Evolutionary conservation across 2,329 filamentous ascomycete species (phyloP).

Genomic region (Fusarium tanahbumbuense): DNA sequence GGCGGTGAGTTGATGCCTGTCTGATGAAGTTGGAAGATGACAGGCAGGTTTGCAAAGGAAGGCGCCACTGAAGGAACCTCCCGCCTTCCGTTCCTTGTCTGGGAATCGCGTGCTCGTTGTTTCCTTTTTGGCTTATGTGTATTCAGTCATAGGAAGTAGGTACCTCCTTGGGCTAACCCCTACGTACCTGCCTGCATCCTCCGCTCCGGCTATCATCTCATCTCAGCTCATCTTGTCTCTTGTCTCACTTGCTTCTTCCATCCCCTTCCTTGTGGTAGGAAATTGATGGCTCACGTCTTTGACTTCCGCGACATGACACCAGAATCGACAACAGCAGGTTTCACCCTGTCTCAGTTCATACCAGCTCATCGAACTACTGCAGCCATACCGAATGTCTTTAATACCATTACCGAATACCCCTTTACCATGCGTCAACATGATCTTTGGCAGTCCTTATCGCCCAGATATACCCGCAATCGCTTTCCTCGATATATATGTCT

Average conservation of each 20-base stretch:
- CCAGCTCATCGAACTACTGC: slow-evolving; percentile 15
- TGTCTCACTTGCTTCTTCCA: slow-evolving; percentile 5
- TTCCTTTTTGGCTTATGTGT: not conserved
- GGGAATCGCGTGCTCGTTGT: not conserved
- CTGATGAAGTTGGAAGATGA: not conserved
- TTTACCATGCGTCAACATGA: slow-evolving; percentile 1
- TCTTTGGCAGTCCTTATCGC: not conserved
- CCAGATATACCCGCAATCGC: not conserved
- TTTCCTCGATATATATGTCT: not conserved
- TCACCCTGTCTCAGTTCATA: not conserved
- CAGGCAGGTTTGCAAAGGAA: not conserved
- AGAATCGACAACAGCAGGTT: not conserved
- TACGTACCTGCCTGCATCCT: not conserved
- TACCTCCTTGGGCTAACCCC: not conserved
- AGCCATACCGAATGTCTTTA: not conserved
- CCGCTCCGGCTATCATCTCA: not conserved
- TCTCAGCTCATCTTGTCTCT: slow-evolving; percentile 1
- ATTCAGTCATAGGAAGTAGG: not conserved
- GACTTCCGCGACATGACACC: not conserved
- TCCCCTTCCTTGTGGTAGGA: not conserved
- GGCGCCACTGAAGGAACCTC: not conserved
- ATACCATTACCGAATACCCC: not conserved
- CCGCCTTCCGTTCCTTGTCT: not conserved
- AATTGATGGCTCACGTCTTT: not conserved
- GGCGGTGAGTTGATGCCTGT: slow-evolving; percentile 13